phyloP scores from a whole-genome alignment of 441 rosid species.

The Adansonia gregorii region DNA sequence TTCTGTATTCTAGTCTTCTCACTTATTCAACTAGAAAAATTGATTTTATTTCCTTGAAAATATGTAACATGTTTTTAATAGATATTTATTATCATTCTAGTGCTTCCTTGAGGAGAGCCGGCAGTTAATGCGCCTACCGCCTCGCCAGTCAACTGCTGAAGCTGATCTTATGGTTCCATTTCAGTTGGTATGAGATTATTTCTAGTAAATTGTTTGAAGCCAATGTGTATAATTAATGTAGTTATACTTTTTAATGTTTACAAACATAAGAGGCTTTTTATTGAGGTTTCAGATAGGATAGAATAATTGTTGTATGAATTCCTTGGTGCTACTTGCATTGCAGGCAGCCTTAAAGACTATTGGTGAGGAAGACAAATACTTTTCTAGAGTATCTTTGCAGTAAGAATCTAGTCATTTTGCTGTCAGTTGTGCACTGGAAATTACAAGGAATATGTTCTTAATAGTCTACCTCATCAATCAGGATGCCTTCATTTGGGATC shows the following conservation, averaged over 20 bases:
- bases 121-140: conserved; percentile 93
- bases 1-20: conserved; percentile 8
- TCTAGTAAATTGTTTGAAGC: conserved; percentile 3
- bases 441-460: conserved; percentile 11
- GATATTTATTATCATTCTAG: conserved; percentile 46
- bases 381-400: conserved; percentile 85
- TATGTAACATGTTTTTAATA: conserved; percentile 16
- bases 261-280: conserved; percentile 22
- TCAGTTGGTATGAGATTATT: conserved; percentile 68
- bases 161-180: conserved; percentile 97
- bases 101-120: conserved; percentile 98
- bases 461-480: conserved; percentile 33
- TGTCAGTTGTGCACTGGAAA: not conserved
- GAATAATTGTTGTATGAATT: conserved; percentile 13
- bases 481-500: conserved; percentile 93
- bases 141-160: conserved; percentile 96
- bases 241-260: conserved; percentile 18
- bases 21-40: not conserved
- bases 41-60: conserved; percentile 11
- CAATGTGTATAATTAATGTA: not conserved
- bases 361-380: conserved; percentile 90
- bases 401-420: conserved; percentile 40
- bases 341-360: conserved; percentile 97
- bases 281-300: conserved; percentile 16
- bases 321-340: conserved; percentile 36